phyloP scores from a whole-genome alignment of 2,329 filamentous ascomycete genomes.

The Cryphonectria japonica region DNA sequence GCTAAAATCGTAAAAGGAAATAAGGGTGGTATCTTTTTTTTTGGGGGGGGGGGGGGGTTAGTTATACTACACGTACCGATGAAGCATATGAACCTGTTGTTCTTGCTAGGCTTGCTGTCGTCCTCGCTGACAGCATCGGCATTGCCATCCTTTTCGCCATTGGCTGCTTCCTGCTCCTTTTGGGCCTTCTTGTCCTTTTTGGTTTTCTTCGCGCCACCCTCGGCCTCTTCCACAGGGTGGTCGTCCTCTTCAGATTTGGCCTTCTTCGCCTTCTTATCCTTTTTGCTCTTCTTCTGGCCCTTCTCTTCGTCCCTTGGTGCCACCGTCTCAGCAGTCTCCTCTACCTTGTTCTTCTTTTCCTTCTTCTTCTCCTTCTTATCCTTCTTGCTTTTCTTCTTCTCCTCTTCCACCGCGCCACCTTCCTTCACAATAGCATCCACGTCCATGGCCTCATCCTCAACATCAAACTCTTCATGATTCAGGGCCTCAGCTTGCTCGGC shows the following conservation, averaged over 20 bases:
- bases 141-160: slow-evolving; percentile 25
- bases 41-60: slow-evolving; percentile 24
- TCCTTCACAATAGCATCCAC: background rate
- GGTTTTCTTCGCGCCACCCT: slow-evolving; percentile 33
- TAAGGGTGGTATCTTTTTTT: no score
- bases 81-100: slow-evolving; percentile 70
- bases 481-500: slow-evolving; percentile 15
- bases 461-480: slow-evolving; percentile 21
- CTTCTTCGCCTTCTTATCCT: slow-evolving; percentile 26
- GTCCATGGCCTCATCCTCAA: slow-evolving; percentile 23
- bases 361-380: slow-evolving; percentile 25
- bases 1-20: background rate
- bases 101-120: slow-evolving; percentile 23
- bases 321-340: background rate
- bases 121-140: slow-evolving; percentile 26
- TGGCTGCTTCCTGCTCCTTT: slow-evolving; percentile 40
- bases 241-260: slow-evolving; percentile 21
- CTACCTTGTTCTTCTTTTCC: slow-evolving; percentile 12
- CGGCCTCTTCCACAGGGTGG: slow-evolving; percentile 35
- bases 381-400: slow-evolving; percentile 6
- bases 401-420: background rate
- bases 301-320: background rate
- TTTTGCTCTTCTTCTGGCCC: slow-evolving; percentile 16
- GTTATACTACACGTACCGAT: slow-evolving; percentile 56
- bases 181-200: slow-evolving; percentile 35